A percentile compares a stretch with the other conserved stretches of the same genome.
Evolutionary conservation across 495 filamentous ascomycete species (phyloP).

Genomic region (Xylaria scruposa): DNA sequence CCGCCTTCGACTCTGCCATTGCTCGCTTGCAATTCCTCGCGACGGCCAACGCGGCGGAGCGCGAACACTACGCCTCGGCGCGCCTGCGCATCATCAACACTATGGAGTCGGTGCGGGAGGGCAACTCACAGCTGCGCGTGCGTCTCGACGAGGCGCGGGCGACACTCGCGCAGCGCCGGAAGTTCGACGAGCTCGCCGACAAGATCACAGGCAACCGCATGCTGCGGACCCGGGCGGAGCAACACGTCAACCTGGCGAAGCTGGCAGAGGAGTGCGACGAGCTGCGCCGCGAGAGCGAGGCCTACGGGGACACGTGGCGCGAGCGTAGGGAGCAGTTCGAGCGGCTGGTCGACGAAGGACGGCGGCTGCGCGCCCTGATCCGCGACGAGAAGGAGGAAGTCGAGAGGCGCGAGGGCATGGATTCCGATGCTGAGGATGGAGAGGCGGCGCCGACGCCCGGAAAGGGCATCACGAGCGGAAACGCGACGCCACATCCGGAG

Average conservation of each 20-base stretch:
- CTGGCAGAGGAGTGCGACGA: constrained; percentile 87
- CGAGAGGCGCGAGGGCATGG: constrained; percentile 77
- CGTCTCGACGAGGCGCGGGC: constrained; percentile 79
- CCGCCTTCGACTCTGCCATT: constrained; percentile 79
- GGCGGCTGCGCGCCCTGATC: constrained; percentile 82
- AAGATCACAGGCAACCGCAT: constrained; percentile 83
- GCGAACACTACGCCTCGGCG: constrained; percentile 82
- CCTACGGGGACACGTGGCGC: constrained; percentile 82
- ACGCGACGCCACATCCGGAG: constrained; percentile 48
- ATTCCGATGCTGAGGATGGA: constrained; percentile 76
- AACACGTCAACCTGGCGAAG: constrained; percentile 76
- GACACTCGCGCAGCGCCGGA: constrained; percentile 78
- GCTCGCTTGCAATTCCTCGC: constrained; percentile 86
- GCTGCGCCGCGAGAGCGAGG: constrained; percentile 80
- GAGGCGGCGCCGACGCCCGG: constrained; percentile 54
- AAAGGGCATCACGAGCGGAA: constrained; percentile 46
- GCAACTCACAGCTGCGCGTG: constrained; percentile 70
- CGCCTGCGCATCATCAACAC: constrained; percentile 76
- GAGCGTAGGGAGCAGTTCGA: constrained; percentile 89
- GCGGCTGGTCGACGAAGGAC: constrained; percentile 88
- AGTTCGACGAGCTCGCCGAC: constrained; percentile 84
- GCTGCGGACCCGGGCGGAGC: constrained; percentile 82
- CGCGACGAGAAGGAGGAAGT: constrained; percentile 95
- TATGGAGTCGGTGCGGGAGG: constrained; percentile 78
- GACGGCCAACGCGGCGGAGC: constrained; percentile 82